Percentiles rank a stretch among this genome's conserved stretches.
phyloP scores from a whole-genome alignment of 805 yeast species.

The Brettanomyces sp. region DNA sequence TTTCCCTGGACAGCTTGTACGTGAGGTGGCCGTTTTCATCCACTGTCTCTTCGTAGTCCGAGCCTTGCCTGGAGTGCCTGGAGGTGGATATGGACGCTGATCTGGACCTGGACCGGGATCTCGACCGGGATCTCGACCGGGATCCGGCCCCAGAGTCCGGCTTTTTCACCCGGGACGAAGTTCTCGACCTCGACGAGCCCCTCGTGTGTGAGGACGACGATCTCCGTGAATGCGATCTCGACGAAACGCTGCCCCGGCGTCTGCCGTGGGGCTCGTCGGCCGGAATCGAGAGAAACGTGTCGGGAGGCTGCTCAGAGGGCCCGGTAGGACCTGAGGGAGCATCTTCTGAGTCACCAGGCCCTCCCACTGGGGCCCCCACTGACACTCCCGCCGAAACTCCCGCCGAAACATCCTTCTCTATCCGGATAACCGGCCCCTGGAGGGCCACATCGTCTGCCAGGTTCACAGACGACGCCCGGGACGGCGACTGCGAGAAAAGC shows the following conservation, averaged over 20 bases:
- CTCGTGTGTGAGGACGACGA: too few relatives aligned
- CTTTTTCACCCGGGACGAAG: too few relatives aligned
- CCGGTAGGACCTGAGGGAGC: too few relatives aligned
- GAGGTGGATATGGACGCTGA: slow-evolving; percentile 23
- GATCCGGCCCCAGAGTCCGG: slow-evolving; percentile 21
- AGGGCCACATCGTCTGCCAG: not conserved
- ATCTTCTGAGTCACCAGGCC: not conserved
- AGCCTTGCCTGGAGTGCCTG: slow-evolving; percentile 9
- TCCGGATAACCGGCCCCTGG: not conserved
- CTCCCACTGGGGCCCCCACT: not conserved
- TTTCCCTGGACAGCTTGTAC: slow-evolving; percentile 31
- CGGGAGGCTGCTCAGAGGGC: too few relatives aligned
- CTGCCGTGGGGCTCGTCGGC: slow-evolving; percentile 22
- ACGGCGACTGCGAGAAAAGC: slow-evolving; percentile 41
- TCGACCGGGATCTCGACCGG: slow-evolving; percentile 23
- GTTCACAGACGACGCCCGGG: slow-evolving; percentile 26
- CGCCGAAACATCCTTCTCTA: not conserved
- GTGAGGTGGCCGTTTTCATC: slow-evolving; percentile 2
- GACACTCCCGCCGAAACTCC: not conserved
- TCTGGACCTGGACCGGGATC: slow-evolving; percentile 17
- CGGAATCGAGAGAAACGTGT: slow-evolving; percentile 11
- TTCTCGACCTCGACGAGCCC: too few relatives aligned
- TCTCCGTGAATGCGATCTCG: slow-evolving; percentile 6
- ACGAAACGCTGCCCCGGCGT: slow-evolving; percentile 26
- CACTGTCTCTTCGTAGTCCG: slow-evolving; percentile 12